Evolutionary conservation across 2,329 filamentous ascomycete genomes (phyloP), one percentile per base, ranked within the genome.

Genomic region (Penicillium nordicum): DNA sequence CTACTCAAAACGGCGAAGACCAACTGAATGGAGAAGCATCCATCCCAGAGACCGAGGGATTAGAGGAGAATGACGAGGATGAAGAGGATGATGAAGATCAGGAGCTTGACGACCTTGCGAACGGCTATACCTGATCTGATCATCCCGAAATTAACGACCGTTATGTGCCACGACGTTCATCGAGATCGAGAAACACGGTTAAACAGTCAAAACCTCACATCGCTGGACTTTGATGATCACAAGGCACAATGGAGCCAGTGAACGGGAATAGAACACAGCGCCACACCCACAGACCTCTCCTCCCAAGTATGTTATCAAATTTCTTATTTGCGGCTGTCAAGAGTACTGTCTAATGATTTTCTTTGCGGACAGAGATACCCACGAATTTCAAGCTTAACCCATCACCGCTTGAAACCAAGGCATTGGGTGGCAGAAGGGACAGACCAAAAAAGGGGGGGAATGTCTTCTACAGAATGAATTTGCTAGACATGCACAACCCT

Each of bases 51-150:
- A 16, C 41, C 2, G 49, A 16, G 14, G 38, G 21, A 14, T 23
- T 16, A 27, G 49, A 34, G 21, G 38, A 25, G 9, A 32, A 32
- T 32, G 30, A 32, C 11, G 49, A 32, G 11, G 38, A 45, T 3
- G 49, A 51, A 21, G 49, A 55, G 9, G 53, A 56, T 16, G 47
- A 50, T 10, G 53, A 56, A 52, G 53, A 56, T 16, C 41, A 56
- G 34, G 53, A 56, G 36, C 41, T 56, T 23, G 53, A 52, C 4
- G 53, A 56, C n/a, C 53, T 56, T 25, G 48, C 25, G 29, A 56
- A 52, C 8, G 48, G 36, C 9, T 30, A 41, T 7, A 21, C 41
- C 12, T 56, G 53, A 56, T 34, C 29, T 36, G 7, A 18, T 34
- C 14, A n/a, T 36, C 34, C 18, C 11, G 25, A 5, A 40, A 42